These are phyloP conservation scores for Brassica napus DNA, from an alignment of 345 rosid species.

Conservation along the genomic window Da-Ae NC_063436.1:12235501-12236000, in stretches of 20 bases:
- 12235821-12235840: slow-evolving; percentile 84
- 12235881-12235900: slow-evolving; percentile 71
- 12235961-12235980: slow-evolving; percentile 92
- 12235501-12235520: slow-evolving; percentile 83
- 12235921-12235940: slow-evolving; percentile 74
- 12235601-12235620: slow-evolving; percentile 65
- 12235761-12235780: slow-evolving; percentile 82
- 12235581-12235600: slow-evolving; percentile 92
- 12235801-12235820: slow-evolving; percentile 97
- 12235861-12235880: slow-evolving; percentile 83
- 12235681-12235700: slow-evolving; percentile 87
- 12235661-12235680: slow-evolving; percentile 82
- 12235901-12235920: slow-evolving; percentile 77
- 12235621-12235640: slow-evolving; percentile 66
- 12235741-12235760: slow-evolving; percentile 85
- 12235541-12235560: slow-evolving; percentile 86
- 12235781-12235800: slow-evolving; percentile 88
- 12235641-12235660: slow-evolving; percentile 91
- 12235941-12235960: slow-evolving; percentile 90
- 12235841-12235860: slow-evolving; percentile 58
- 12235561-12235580: slow-evolving; percentile 87
- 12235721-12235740: slow-evolving; percentile 73
- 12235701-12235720: slow-evolving; percentile 92
- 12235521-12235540: slow-evolving; percentile 67
- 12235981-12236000: slow-evolving; percentile 77